Base-by-base conservation (phyloP, 2,329 filamentous ascomycete genomes). In the Botrytis deweyae region DNA sequence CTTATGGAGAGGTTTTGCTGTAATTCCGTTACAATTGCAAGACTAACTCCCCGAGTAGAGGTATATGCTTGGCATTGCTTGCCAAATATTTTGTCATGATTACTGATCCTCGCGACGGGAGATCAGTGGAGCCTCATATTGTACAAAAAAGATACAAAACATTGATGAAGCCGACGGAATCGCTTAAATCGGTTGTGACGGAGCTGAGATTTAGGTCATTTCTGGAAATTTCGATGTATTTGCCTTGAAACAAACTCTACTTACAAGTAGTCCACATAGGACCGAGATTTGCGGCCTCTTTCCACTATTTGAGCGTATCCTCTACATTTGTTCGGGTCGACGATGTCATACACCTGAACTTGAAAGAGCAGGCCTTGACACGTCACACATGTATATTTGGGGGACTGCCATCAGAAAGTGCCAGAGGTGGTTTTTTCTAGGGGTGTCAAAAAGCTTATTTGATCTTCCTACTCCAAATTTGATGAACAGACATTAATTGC, bases 401-500 rank as follows among this genome's bases (percentile, higher is more conserved):
- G 65, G 33, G 36, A 68, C 36, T 16, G 18, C 52, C 40, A 64
- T 29, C 55, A 62, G 4, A 46, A 40, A 20, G 22, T 64, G 14
- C 40, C n/a, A 70, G 25, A n/a, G 36, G 42, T 16, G 68, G 18
- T 61, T 63, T 44, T 25, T 36, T 44, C n/a, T 44, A 46, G 61
- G 61, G 29, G 52, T 62, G 58, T 44, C 49, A 42, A 33, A 58
- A 70, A 62, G 40, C 66, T 71, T 71, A 46, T 71, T 46, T 59
- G 49, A 63, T 62, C 59, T 36, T 42, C 52, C 40, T 64, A 29
- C 40, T 40, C n/a, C 40, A 25, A 38, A 7, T 33, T n/a, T 36
- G 55, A 33, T 22, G 70, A 70, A 68, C 36, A n/a, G 59, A 69
- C 49, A 72, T 73, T 65, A 38, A n/a, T 18, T 42, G 36, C 44